Base-by-base conservation (phyloP, 169 alveolate genomes). In the Plasmodium sp. region DNA sequence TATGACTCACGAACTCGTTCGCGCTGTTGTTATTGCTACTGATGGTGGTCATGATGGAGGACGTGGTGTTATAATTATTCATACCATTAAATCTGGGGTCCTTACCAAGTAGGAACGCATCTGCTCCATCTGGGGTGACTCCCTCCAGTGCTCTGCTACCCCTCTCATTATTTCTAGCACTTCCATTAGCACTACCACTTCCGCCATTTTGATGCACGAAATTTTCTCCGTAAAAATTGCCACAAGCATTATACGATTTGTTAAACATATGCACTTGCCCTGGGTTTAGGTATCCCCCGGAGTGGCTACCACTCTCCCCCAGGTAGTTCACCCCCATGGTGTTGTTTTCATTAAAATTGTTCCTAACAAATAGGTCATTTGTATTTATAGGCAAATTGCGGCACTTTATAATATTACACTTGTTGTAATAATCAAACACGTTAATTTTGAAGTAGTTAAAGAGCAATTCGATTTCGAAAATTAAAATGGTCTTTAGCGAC, bases 401-500 rank as follows among this genome's bases (percentile, higher is more conserved):
- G 31, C 85, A 81, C 71, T 92, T 92, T 12, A 92, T 92, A 71
- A 92, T 82, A 27, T 92, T 92, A n/a, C 95, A 92, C 77, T 92
- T 92, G 79, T 92, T 92, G 77, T 92, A 92, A 92, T 92, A 92
- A 92, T 92, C 95, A 73, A 83, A 92, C 16, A 92, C 92, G 67
- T 93, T 85, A 36, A 97, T 82, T 45, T 97, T 97, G 27, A 98
- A 97, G 56, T 96, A 96, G 81, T 95, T 93, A 91, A 96, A 97
- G 33, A 98, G 92, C 36, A 97, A 92, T 83, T 97, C 98, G 18
- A 98, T 96, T 92, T 98, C 99, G 77, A 97, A 97, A 92, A 96
- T 95, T 54, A 97, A 94, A 36, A 96, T 96, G 34, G 98, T 94
- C 81, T 98, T 96, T 39, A 97, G 95, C 5, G 97, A 95, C 22